Percentiles rank a stretch among this genome's conserved stretches.
These are phyloP conservation scores for Dionaea muscipula DNA, from an alignment of 179 eudicot species.

Conservation along the genomic window DNA sequence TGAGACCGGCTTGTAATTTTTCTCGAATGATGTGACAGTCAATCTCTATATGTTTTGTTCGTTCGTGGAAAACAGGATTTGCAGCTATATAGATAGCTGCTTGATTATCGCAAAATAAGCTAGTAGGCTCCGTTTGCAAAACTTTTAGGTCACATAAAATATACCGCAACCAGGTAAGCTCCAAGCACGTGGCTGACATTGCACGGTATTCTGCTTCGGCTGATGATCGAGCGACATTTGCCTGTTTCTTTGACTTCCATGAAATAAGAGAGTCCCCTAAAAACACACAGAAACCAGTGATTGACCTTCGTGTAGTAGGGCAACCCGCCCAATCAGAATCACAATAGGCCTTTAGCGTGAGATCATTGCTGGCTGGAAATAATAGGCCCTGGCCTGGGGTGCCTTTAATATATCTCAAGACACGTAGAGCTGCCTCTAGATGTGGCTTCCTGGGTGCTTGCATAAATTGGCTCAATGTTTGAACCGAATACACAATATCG, in stretches of 20 bases:
- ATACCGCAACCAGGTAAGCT: not conserved
- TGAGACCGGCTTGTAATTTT: not conserved
- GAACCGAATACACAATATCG: not conserved
- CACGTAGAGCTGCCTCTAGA: not conserved
- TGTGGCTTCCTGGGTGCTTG: not conserved
- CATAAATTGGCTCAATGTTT: not conserved
- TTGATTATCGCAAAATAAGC: not conserved
- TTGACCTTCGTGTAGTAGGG: not conserved
- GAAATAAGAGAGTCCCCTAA: not conserved
- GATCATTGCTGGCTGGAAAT: not conserved
- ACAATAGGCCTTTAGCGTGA: not conserved
- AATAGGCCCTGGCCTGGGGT: not conserved
- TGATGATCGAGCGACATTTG: not conserved
- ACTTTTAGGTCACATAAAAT: not conserved
- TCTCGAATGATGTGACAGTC: not conserved
- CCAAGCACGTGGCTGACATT: not conserved
- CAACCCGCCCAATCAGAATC: not conserved
- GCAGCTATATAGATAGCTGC: not conserved
- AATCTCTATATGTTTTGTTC: not conserved
- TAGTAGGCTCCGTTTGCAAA: not conserved
- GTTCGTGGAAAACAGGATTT: not conserved
- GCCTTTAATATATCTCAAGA: not conserved
- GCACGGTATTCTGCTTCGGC: not conserved
- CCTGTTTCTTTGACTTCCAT: not conserved
- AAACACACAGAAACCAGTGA: not conserved